Conservation (phyloP, 345 rosid genomes). For the Salix suchowensis region DNA sequence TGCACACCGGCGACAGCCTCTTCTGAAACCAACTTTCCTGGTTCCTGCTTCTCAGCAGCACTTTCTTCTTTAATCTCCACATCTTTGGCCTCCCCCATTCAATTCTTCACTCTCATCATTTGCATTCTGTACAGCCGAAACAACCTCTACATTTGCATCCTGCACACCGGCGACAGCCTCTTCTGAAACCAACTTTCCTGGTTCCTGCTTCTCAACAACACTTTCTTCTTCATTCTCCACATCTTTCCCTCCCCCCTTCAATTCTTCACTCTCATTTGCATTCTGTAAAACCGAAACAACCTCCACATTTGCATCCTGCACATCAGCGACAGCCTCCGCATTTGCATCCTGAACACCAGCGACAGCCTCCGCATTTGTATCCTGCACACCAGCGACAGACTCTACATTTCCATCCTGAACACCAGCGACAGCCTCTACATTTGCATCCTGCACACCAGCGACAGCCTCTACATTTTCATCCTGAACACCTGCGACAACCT, state of each 20-base stretch:
- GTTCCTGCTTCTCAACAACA: background rate
- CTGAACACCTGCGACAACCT: background rate
- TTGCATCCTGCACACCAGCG: slow-evolving; percentile 9
- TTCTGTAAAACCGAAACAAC: background rate
- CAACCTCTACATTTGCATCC: background rate
- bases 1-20: background rate
- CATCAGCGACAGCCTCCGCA: too few species aligned
- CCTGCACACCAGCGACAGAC: too few species aligned
- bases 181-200: slow-evolving; percentile 14
- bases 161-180: background rate
- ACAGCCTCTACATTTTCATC: too few species aligned
- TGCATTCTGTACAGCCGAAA: background rate
- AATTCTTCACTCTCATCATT: slow-evolving; percentile 9
- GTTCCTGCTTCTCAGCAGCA: background rate
- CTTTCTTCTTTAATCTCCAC: background rate
- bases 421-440: background rate
- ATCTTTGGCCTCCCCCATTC: background rate
- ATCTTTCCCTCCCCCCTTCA: background rate
- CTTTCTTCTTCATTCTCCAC: background rate
- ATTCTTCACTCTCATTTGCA: slow-evolving; percentile 12
- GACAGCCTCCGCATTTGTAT: too few species aligned
- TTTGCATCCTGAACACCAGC: too few species aligned
- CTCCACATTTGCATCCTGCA: background rate
- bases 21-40: slow-evolving; percentile 14
- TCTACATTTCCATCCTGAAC: background rate